Conservation (phyloP, 2,329 filamentous ascomycete species). For the Cladophialophora immunda region DNA sequence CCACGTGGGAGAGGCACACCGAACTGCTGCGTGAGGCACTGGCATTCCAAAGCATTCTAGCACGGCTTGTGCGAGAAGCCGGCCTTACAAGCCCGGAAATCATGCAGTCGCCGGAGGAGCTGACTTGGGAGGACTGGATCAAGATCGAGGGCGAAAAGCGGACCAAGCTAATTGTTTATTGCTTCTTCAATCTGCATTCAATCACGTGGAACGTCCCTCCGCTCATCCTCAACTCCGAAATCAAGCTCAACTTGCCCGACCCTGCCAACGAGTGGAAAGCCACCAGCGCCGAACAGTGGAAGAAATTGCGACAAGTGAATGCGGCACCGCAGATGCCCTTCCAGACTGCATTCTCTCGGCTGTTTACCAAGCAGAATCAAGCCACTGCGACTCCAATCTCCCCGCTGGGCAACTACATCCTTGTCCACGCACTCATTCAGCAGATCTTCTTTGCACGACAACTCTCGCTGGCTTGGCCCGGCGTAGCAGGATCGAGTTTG, state of each 20-base stretch:
- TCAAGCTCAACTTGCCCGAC: constrained; percentile 64
- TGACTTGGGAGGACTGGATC: constrained; percentile 64
- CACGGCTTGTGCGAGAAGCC: constrained; percentile 64
- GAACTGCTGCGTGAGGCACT: constrained; percentile 66
- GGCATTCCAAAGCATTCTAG: constrained; percentile 64
- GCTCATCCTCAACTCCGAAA: constrained; percentile 63
- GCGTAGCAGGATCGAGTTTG: constrained; percentile 52
- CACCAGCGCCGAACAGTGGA: constrained; percentile 60
- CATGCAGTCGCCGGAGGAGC: constrained; percentile 44
- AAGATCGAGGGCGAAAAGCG: constrained; percentile 62
- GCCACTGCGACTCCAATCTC: constrained; percentile 51
- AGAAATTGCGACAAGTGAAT: constrained; percentile 43
- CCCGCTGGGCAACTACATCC: constrained; percentile 62
- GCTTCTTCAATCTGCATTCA: constrained; percentile 67
- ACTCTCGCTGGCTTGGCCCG: constrained; percentile 55
- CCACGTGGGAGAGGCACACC: constrained; percentile 67
- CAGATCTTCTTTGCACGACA: constrained; percentile 63
- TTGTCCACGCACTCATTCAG: constrained; percentile 64
- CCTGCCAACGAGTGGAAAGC: constrained; percentile 66
- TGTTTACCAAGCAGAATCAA: constrained; percentile 52
- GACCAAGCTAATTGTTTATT: constrained; percentile 65
- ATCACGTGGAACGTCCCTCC: constrained; percentile 70
- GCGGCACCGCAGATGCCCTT: constrained; percentile 45
- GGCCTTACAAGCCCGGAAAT: constrained; percentile 49
- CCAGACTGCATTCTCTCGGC: constrained; percentile 55